Evolutionary conservation across 352 stramenopile genomes (phyloP), one percentile per base, ranked within the genome.

Genomic region (Globisporangium cystogenes): DNA sequence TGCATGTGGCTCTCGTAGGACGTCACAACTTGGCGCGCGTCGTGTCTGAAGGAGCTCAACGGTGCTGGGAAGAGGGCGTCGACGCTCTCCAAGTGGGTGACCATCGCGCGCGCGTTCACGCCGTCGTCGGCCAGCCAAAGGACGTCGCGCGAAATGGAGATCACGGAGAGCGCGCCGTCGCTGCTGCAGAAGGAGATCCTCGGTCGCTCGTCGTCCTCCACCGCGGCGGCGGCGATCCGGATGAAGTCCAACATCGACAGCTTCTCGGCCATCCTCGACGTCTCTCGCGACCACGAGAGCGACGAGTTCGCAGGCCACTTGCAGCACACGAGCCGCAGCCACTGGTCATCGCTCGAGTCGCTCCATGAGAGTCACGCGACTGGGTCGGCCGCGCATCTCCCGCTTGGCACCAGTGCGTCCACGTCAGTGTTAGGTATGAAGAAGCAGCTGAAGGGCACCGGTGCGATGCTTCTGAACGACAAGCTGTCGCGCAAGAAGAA

Each of bases 241-340:
- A 60, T 67, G 53, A 78, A 78, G 45, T 68, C 68, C 0, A 81
- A 74, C n/a, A 46, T 81, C 12, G 68, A 81, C 41, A 74, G 52
- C 7, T 83, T 83, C 42, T 72, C 70, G 1, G 61, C 48, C 15
- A 60, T 83, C 14, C 18, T 59, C 1, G 65, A 80, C 14, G 4
- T 53, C 1, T 26, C 41, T 4, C 40, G 2, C 8, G 36, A 40
- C 6, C 24, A n/a, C 26, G 7, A 6, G 0, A 33, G 11, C 42
- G 26, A 48, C 45, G 27, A 35, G 2, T 16, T 41, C 14, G 4
- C 10, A 6, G 36, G 36, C 1, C 6, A n/a, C 36, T 23, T 21
- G 29, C 39, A 53, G 20, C 20, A 45, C 21, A 45, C 55, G 7
- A 50, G 48, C 24, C 48, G 48, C 18, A 52, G 29, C 21, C 47